phyloP scores from a whole-genome alignment of 176 grass and related monocot genomes.

The Thalia dealbata region DNA sequence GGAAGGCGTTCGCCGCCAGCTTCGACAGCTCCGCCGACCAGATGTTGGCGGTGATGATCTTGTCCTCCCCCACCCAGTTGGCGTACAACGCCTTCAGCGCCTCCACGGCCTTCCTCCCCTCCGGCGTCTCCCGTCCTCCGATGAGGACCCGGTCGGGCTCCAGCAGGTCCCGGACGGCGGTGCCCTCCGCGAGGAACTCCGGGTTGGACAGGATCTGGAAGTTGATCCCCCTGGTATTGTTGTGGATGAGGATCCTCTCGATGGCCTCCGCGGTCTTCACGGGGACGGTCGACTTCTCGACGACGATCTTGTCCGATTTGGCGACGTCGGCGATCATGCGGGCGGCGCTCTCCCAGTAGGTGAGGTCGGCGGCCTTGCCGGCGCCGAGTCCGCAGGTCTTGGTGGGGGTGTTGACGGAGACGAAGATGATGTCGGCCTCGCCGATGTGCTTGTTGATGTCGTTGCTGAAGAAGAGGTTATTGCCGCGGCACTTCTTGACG shows the following conservation, averaged over 20 bases:
- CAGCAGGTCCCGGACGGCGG: constrained; percentile 13
- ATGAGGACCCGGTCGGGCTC: constrained; percentile 15
- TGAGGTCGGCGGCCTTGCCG: constrained; percentile 19
- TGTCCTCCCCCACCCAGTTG: constrained; percentile 15
- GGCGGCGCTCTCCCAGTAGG: constrained; percentile 22
- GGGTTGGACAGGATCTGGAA: constrained; percentile 16
- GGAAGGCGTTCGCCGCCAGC: constrained; percentile 20
- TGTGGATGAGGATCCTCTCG: constrained; percentile 20
- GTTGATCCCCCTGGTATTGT: constrained; percentile 3
- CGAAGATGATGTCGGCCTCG: constrained; percentile 15
- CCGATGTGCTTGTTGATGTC: constrained; percentile 5
- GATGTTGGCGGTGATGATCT: constrained; percentile 14
- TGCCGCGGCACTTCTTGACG: constrained; percentile 12
- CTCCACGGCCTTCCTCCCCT: constrained; percentile 10
- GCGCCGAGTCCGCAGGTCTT: constrained; percentile 17
- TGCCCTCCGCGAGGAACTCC: constrained; percentile 20
- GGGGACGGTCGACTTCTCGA: constrained; percentile 18
- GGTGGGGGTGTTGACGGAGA: constrained; percentile 18
- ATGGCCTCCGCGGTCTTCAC: constrained; percentile 19
- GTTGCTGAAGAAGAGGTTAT: constrained; percentile 21
- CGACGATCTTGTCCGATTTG: constrained; percentile 12
- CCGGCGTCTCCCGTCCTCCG: constrained; percentile 12
- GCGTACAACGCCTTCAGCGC: constrained; percentile 13
- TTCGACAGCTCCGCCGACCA: constrained; percentile 23
- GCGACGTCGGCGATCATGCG: constrained; percentile 17